phyloP scores from a whole-genome alignment of 306 rosid genomes.

The Trifolium pratense region DNA sequence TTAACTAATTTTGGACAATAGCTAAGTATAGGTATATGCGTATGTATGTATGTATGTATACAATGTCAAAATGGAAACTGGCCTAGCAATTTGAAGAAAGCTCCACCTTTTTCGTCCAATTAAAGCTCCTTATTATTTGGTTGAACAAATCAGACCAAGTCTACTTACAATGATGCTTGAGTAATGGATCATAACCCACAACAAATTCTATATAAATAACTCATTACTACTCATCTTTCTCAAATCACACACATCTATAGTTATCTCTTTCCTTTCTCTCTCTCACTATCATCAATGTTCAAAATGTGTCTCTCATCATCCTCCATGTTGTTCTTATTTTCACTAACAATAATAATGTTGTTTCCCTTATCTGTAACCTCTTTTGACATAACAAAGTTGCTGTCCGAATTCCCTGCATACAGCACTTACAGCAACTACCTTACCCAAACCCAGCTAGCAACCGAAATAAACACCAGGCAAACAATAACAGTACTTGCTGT shows the following conservation, averaged over 20 bases:
- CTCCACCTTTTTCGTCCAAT: constrained; percentile 32
- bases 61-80: constrained; percentile 34
- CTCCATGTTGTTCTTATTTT: neutral
- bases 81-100: constrained; percentile 23
- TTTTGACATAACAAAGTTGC: constrained; percentile 40
- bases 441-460: constrained; percentile 42
- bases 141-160: constrained; percentile 2
- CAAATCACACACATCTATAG: neutral
- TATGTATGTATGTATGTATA: too few relatives aligned
- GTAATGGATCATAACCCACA: neutral
- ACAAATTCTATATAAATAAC: neutral
- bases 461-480: constrained; percentile 29
- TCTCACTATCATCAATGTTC: neutral
- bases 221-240: neutral
- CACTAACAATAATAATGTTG: neutral
- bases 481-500: constrained; percentile 47
- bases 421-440: constrained; percentile 49
- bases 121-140: constrained; percentile 31
- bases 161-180: neutral
- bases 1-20: constrained; percentile 8
- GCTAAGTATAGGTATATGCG: neutral
- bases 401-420: constrained; percentile 42
- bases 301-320: neutral
- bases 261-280: neutral
- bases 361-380: constrained; percentile 3